Evolutionary conservation across 108 stramenopile species (phyloP), one percentile per base, ranked within the genome.

Genomic region (Pseudonitzschia pungens): DNA sequence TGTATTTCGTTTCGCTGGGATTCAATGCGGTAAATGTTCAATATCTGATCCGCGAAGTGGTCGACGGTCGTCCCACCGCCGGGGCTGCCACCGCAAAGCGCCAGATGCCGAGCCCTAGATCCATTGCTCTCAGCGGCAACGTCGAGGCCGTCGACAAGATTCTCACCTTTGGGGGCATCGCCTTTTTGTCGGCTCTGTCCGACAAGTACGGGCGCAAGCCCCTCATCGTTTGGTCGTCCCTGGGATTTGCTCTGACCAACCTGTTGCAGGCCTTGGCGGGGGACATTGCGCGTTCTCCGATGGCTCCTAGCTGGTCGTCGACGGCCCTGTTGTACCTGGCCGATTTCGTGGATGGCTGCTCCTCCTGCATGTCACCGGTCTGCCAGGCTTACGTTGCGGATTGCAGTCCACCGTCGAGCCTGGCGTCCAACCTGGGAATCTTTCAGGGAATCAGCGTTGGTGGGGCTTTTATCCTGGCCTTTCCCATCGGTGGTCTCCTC

Each of bases 221-320:
- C 11, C n/a, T 50, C 24, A 45, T 67, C 28, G 48, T 45, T 1
- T 67, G 43, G 45, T 43, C 22, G 5, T 45, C 65, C 5, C 42
- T 67, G 21, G 65, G 65, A 14, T 67, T 67, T 67, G 65, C 65
- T 21, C n/a, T 67, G 0, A 67, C 65, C 11, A 50, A 50, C 36
- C 28, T 67, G 28, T 21, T 67, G 43, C 65, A 67, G 28, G 62
- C 11, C 21, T n/a, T 63, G 2, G 33, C 32, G 16, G 54, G 54
- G 10, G 9, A 21, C 2, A 22, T 26, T 9, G 9, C 54, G 3
- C 21, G 16, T 9, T 26, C 26, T 55, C 2, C 24, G 2, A 55
- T 22, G 16, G 53, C 53, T 24, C 24, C 24, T 6, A 14, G n/a
- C 7, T n/a, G 22, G 24, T 54, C 53, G 15, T 58, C 57, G n/a